Percentiles rank a stretch among this genome's conserved stretches.
Conservation (phyloP, 805 yeast species). For the Hanseniaspora meyeri region DNA sequence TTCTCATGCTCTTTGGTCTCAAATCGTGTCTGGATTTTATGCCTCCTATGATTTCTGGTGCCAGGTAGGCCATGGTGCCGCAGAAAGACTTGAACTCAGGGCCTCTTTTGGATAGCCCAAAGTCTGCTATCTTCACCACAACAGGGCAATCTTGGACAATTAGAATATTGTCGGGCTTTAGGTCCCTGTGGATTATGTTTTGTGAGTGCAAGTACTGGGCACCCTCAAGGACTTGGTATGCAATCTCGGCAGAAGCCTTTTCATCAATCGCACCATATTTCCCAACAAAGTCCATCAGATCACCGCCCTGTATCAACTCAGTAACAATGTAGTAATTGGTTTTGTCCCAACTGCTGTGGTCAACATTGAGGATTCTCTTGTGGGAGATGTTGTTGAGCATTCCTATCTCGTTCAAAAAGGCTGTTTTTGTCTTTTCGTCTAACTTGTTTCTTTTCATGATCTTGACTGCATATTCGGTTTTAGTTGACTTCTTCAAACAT, state of each 20-base stretch:
- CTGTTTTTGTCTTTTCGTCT: constrained; percentile 30
- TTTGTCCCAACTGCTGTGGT: constrained; percentile 74
- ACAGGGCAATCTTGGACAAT: constrained; percentile 88
- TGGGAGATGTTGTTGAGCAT: constrained; percentile 69
- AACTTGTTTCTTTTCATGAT: constrained; percentile 71
- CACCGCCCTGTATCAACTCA: constrained; percentile 96
- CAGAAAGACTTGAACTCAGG: constrained; percentile 91
- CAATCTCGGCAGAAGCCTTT: constrained; percentile 74
- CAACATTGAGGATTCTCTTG: constrained; percentile 69
- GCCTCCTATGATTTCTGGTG: constrained; percentile 68
- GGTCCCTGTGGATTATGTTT: constrained; percentile 91
- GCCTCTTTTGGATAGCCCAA: constrained; percentile 85
- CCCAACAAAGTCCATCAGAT: constrained; percentile 92
- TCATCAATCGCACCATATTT: constrained; percentile 87
- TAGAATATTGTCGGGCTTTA: constrained; percentile 90
- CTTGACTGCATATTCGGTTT: constrained; percentile 80
- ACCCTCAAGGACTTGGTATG: constrained; percentile 73
- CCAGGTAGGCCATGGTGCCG: constrained; percentile 92
- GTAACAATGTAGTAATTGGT: constrained; percentile 76
- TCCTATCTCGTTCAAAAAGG: constrained; percentile 75
- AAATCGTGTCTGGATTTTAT: constrained; percentile 16
- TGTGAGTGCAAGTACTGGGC: constrained; percentile 74
- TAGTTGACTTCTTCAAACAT: constrained; percentile 75
- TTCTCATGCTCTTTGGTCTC: constrained; percentile 17
- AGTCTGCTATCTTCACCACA: constrained; percentile 83